phyloP scores from a whole-genome alignment of 2,329 filamentous ascomycete genomes.

The Septoria linicola region DNA sequence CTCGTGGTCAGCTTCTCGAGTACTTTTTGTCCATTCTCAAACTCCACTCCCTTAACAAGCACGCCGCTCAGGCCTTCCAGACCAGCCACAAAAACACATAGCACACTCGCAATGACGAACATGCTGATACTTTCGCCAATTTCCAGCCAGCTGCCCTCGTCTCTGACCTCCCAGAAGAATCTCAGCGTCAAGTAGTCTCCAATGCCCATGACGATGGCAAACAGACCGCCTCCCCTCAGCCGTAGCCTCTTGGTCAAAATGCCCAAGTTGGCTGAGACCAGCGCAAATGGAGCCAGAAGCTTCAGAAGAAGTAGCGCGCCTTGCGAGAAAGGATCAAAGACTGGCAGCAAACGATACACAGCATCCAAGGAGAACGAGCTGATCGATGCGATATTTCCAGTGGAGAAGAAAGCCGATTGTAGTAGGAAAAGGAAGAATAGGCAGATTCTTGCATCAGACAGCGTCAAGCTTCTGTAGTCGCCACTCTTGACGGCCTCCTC shows the following conservation, averaged over 20 bases:
- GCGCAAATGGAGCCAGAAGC: conserved; percentile 85
- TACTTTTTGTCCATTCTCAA: conserved; percentile 44
- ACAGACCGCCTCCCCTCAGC: conserved; percentile 82
- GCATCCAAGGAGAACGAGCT: conserved; percentile 92
- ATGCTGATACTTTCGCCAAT: conserved; percentile 97
- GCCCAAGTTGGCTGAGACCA: conserved; percentile 91
- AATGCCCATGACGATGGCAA: conserved; percentile 91
- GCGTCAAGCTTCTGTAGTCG: conserved; percentile 65
- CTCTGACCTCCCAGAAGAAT: conserved; percentile 97
- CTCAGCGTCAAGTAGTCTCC: conserved; percentile 89
- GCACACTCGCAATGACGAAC: conserved; percentile 84
- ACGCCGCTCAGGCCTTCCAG: conserved; percentile 82
- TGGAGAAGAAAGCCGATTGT: conserved; percentile 95
- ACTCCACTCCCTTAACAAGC: conserved; percentile 77
- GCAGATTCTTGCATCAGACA: conserved; percentile 83
- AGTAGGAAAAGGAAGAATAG: conserved; percentile 94
- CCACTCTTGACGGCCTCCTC: conserved; percentile 36
- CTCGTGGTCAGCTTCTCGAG: background rate
- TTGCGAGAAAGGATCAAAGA: conserved; percentile 93
- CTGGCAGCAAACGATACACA: conserved; percentile 79
- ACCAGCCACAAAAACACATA: conserved; percentile 87
- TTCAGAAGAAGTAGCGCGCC: conserved; percentile 84
- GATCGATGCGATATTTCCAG: conserved; percentile 90
- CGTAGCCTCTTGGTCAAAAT: conserved; percentile 82
- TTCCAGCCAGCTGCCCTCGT: conserved; percentile 95